phyloP scores from a whole-genome alignment of 164 flowering plant genomes.

The Magnolia officinalis region DNA sequence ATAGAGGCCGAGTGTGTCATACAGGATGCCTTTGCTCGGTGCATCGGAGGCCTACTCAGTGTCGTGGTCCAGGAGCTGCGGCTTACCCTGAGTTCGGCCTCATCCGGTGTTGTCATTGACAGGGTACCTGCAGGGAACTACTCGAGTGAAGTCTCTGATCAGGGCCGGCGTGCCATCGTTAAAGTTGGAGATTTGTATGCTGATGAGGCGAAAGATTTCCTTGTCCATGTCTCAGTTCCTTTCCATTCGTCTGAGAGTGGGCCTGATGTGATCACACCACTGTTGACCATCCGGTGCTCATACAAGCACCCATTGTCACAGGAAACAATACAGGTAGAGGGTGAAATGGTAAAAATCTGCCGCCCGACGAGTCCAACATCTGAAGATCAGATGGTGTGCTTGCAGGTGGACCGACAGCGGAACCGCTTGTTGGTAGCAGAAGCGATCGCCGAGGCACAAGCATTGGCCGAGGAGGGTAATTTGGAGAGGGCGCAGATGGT shows the following conservation, averaged over 20 bases:
- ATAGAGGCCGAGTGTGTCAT: conserved; percentile 32
- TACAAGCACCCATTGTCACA: conserved; percentile 22
- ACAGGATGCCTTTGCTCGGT: conserved; percentile 46
- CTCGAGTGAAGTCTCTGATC: conserved; percentile 6
- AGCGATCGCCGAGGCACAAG: conserved; percentile 25
- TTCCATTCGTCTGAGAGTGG: not conserved
- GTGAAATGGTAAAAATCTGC: conserved; percentile 15
- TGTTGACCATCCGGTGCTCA: conserved; percentile 21
- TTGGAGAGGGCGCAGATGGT: conserved; percentile 21
- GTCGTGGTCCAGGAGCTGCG: conserved; percentile 38
- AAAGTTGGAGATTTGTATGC: conserved; percentile 44
- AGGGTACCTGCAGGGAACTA: conserved; percentile 31
- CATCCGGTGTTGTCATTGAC: conserved; percentile 23
- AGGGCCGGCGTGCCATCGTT: conserved; percentile 21
- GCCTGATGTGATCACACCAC: not conserved
- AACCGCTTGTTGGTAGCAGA: conserved; percentile 25
- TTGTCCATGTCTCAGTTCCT: conserved; percentile 25
- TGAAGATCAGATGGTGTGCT: conserved; percentile 3
- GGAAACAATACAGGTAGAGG: conserved; percentile 11
- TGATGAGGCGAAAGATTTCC: conserved; percentile 34
- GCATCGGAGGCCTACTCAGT: conserved; percentile 53
- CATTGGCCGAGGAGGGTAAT: conserved; percentile 29
- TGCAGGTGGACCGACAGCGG: conserved; percentile 35
- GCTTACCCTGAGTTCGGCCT: conserved; percentile 13
- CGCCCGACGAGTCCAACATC: conserved; percentile 18